Base-by-base conservation (phyloP, 2,329 filamentous ascomycete genomes). In the Pseudogymnoascus sp. region DNA sequence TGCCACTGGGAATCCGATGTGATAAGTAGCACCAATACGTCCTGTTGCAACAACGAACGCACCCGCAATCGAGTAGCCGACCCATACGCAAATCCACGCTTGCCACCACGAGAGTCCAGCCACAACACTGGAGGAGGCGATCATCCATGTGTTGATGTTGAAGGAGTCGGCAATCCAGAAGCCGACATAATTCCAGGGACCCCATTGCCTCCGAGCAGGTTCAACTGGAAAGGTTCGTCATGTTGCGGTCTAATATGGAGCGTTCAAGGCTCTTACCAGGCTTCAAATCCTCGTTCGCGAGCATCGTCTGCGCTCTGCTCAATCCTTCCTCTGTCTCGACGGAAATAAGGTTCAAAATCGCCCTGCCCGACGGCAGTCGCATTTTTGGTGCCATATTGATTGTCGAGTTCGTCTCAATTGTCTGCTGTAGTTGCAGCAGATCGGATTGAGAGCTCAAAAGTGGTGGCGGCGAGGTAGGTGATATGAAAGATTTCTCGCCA, bases 111-210 rank as follows among this genome's bases (percentile, higher is more conserved):
- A 90, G 21, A 96, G 80, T 11, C 91, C 90, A 58, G 78, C 80
- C 1, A 88, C 83, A 35, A 96, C 90, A 84, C 91, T 92, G 38
- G 89, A 87, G 1, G 89, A 91, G 0, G 90, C 89, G 66, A 96
- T 95, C 90, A 96, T 96, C 92, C 91, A 96, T 1, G 91, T 95
- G 75, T 93, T 95, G 72, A 95, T 91, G 74, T 93, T 93, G 78
- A 93, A 91, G 0, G 86, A 89, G 75, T 93, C 90, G 31, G 89
- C 88, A 70, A 95, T 83, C 90, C 90, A 93, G 73, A 95, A 95
- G 12, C 86, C 89, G 41, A 96, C 88, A 72, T 92, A 96, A 75
- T 96, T 96, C 85, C 89, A 91, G 31, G 88, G 78, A 16, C 87
- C 86, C 92, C 93, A 97, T 82, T 90, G 85, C 62, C 93, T 86